Base-by-base conservation (phyloP, 2,329 filamentous ascomycete genomes). In the Fusarium floridanum region DNA sequence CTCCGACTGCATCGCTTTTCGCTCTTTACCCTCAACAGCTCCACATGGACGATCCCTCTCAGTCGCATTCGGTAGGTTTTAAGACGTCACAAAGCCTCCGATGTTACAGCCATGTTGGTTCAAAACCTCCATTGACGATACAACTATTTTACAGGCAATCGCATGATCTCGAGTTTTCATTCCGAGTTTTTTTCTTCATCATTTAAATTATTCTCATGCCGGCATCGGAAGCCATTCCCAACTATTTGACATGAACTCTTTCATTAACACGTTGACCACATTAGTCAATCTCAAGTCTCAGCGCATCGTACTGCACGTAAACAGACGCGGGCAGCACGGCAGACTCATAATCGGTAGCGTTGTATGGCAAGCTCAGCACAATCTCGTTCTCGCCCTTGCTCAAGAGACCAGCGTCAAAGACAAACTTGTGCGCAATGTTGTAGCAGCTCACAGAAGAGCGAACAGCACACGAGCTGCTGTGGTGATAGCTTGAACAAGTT, bases 261-360 rank as follows among this genome's bases (percentile, higher is more conserved):
- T 41, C 22, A 14, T 60, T 20, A 41, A 41, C n/a, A 57, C 8
- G 55, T 29, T 53, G 41, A 8, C 24, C n/a, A 55, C 10, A 60
- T 55, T 24, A 73, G n/a, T 80, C 72, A 55, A 92, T 78, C 77
- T 92, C 91, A 56, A 92, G 76, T 61, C 90, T 84, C 77, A 92
- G 76, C 3, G 91, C 90, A 81, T 92, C 91, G 72, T 93, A 92
- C 82, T 92, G 90, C 7, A 92, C 87, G 79, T 92, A 92, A 0
- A 90, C 84, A 1, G 85, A 86, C 50, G 82, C 81, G 0, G 90
- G 86, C 66, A 92, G 73, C 10, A 91, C 61, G 0, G 91, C 90
- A 34, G 86, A 86, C 81, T 92, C 89, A 17, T 87, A 87, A 73
- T 91, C 85, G 5, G 88, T 91, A 1, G 86, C 90, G 57, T 91